Conservation (phyloP, 768 basidiomycete species). For the Phaeotremella skinneri region DNA sequence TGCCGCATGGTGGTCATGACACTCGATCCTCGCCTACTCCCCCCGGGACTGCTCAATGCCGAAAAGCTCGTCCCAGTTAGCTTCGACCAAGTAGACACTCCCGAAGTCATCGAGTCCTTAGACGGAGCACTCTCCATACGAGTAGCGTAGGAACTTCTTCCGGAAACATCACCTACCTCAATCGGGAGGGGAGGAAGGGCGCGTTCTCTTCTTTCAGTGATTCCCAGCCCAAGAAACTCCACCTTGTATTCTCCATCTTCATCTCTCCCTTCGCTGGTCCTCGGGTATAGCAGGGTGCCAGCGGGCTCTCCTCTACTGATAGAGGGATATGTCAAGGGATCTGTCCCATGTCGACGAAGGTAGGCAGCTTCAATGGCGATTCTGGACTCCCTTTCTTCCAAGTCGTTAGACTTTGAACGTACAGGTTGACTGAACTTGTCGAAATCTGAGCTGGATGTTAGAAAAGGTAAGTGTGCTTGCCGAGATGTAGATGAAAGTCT, state of each 20-base stretch:
- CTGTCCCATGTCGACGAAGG: slow-evolving; percentile 27
- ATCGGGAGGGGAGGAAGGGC: no score
- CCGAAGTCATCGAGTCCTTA: not conserved
- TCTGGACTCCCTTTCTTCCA: not conserved
- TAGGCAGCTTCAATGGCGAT: not conserved
- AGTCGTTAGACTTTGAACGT: slow-evolving; percentile 25
- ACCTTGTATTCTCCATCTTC: no score
- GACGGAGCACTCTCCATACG: no score
- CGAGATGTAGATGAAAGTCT: slow-evolving; percentile 2
- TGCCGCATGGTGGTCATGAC: not conserved
- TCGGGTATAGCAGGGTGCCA: not conserved
- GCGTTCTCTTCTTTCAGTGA: not conserved
- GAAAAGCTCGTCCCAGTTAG: not conserved
- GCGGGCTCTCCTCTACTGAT: not conserved
- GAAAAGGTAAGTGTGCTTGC: not conserved
- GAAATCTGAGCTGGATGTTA: not conserved
- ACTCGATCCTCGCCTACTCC: not conserved
- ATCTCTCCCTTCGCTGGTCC: no score
- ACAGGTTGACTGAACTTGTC: not conserved
- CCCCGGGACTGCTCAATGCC: not conserved
- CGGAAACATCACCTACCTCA: no score
- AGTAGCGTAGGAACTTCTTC: no score
- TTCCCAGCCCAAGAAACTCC: no score
- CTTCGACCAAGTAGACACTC: not conserved
- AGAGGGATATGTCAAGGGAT: slow-evolving; percentile 18